phyloP scores from a whole-genome alignment of 805 yeast species.

The Middelhovenomyces tepae region DNA sequence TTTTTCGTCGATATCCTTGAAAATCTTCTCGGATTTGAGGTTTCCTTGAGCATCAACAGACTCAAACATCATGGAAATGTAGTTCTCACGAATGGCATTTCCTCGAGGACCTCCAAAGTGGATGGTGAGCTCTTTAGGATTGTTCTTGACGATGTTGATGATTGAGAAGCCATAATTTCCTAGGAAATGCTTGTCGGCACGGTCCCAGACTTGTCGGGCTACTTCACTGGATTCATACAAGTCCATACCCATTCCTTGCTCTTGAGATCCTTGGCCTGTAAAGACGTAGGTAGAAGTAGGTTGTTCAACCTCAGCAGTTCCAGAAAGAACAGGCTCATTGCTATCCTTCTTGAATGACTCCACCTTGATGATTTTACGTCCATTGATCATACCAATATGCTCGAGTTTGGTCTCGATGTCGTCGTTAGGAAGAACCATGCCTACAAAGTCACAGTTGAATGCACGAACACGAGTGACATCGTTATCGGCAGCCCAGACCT shows the following conservation, averaged over 20 bases:
- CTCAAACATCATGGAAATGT: conserved; percentile 95
- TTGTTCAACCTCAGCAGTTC: conserved; percentile 98
- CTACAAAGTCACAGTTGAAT: conserved; percentile 80
- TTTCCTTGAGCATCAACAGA: conserved; percentile 79
- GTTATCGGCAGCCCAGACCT: conserved; percentile 97
- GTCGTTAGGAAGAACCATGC: conserved; percentile 97
- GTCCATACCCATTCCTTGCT: conserved; percentile 99
- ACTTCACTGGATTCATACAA: conserved; percentile 82
- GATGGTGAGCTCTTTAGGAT: conserved; percentile 90
- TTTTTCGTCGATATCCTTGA: conserved; percentile 77
- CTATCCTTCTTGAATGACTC: conserved; percentile 80
- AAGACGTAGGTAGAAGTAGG: conserved; percentile 94
- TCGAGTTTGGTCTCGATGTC: conserved; percentile 77
- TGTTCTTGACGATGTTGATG: conserved; percentile 87
- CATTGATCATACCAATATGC: conserved; percentile 98
- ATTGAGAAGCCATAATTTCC: conserved; percentile 95
- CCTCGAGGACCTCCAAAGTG: conserved; percentile 99
- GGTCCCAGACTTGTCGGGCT: conserved; percentile 95
- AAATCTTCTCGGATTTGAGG: conserved; percentile 84
- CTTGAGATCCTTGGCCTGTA: conserved; percentile 99
- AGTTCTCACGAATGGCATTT: conserved; percentile 87
- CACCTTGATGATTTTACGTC: conserved; percentile 93
- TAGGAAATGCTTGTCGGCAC: conserved; percentile 90
- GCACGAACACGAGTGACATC: conserved; percentile 94
- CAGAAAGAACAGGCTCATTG: conserved; percentile 67